Conservation (phyloP, 1,139 yeast species). For the Pichia sp. region DNA sequence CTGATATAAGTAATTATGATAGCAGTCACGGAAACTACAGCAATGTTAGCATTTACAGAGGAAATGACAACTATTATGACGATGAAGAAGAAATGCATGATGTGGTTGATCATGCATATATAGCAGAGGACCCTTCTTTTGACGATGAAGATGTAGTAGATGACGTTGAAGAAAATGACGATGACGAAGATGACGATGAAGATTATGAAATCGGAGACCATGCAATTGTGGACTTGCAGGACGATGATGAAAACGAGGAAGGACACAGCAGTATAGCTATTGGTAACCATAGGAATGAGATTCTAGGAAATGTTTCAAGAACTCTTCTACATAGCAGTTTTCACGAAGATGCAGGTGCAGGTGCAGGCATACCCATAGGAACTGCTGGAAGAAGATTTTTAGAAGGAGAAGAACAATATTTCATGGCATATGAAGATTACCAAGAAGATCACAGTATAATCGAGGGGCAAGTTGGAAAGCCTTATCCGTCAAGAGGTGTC, state of each 20-base stretch:
- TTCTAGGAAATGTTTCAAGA: not conserved
- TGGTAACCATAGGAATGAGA: not conserved
- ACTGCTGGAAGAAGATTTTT: not conserved
- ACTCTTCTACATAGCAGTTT: conserved; percentile 29
- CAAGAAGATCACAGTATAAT: conserved; percentile 48
- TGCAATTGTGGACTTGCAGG: conserved; percentile 5
- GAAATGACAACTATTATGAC: conserved; percentile 27
- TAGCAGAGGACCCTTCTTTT: not conserved
- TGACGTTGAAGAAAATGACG: not conserved
- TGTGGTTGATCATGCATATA: not conserved
- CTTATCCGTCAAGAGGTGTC: conserved; percentile 1
- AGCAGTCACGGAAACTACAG: conserved; percentile 20
- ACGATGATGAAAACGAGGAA: conserved; percentile 2
- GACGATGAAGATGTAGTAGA: conserved; percentile 3
- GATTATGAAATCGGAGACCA: conserved; percentile 8
- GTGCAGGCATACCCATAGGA: not conserved
- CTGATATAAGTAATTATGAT: conserved; percentile 44
- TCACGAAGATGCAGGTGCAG: conserved; percentile 3
- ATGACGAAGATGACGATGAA: conserved; percentile 1
- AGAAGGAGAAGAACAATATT: conserved; percentile 24
- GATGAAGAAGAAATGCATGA: conserved; percentile 18
- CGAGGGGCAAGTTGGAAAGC: conserved; percentile 11
- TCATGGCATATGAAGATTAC: conserved; percentile 57
- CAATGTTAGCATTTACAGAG: conserved; percentile 24
- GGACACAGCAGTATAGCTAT: not conserved